Base-by-base conservation (phyloP, 2,329 filamentous ascomycete genomes). In the Paraphoma chrysanthemicola region DNA sequence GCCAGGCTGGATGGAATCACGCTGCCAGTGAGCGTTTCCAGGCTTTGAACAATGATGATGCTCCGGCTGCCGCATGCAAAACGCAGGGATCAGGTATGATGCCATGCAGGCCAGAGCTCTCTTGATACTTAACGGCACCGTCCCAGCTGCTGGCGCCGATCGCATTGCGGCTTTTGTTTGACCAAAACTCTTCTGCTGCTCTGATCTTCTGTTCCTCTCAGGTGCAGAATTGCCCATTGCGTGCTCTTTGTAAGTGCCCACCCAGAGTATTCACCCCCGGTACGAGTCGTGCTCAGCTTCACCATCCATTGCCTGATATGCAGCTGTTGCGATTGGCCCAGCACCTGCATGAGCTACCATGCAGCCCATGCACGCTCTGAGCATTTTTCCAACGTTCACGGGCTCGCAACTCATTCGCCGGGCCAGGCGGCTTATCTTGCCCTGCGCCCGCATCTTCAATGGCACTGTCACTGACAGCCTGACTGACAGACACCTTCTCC, bases 91-190 rank as follows among this genome's bases (percentile, higher is more conserved):
- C 59, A 60, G 53, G 38, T 59, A 66, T 67, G 67, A 67, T 69
- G 67, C 68, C 68, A 67, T 68, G 70, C 68, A 67, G 57, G 33
- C 33, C 59, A 63, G 54, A 57, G 53, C 48, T 55, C 51, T 57
- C 62, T 59, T 42, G 54, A 60, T 70, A 72, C 66, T 70, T 72
- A 72, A 70, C 57, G 58, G 59, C 63, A 50, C 54, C 59, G 52
- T 59, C 64, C 61, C 66, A 53, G 58, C 58, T 58, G 56, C 54
- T 52, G 54, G 38, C 36, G 33, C 53, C 51, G 48, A 53, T 53
- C 53, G 53, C 55, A 51, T 62, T 63, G 65, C 63, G 62, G 60
- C 59, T 56, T 62, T 67, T 64, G 58, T 56, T 54, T 45, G 44
- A 51, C 51, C 30, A 56, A 41, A 39, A 31, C 43, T 29, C 49